Conservation (phyloP, 2,329 filamentous ascomycete species). For the Emergomyces pasteurianus region DNA sequence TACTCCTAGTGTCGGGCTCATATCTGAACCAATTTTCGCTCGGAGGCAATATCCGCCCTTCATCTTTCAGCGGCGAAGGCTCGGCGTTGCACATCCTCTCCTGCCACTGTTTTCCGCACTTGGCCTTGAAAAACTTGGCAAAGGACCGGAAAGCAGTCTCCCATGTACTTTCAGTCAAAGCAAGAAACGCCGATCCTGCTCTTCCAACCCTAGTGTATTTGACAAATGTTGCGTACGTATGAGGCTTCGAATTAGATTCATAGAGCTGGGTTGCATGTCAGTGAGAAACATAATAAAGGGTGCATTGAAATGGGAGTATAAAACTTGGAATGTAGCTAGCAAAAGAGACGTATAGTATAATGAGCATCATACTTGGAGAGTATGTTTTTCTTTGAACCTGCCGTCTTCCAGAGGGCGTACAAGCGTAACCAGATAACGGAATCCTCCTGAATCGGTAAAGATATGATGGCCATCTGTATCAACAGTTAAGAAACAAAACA, state of each 20-base stretch:
- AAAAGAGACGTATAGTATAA: constrained; percentile 1
- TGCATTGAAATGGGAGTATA: constrained; percentile 2
- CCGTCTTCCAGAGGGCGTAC: constrained; percentile 39
- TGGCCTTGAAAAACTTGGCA: constrained; percentile 44
- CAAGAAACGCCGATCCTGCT: constrained; percentile 22
- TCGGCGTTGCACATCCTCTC: constrained; percentile 21
- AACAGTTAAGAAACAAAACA: background rate
- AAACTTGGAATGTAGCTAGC: background rate
- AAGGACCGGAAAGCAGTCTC: constrained; percentile 41
- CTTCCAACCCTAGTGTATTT: constrained; percentile 30
- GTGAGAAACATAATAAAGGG: constrained; percentile 8
- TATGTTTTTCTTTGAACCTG: constrained; percentile 46
- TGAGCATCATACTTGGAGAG: constrained; percentile 40
- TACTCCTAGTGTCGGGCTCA: constrained; percentile 12
- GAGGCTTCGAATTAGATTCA: constrained; percentile 49
- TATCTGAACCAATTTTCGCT: constrained; percentile 24
- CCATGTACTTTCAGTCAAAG: constrained; percentile 20
- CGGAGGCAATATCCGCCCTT: constrained; percentile 14
- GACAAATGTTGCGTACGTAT: constrained; percentile 49
- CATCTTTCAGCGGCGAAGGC: constrained; percentile 14
- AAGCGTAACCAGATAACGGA: constrained; percentile 53
- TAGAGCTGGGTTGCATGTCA: constrained; percentile 45
- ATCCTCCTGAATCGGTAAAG: constrained; percentile 51
- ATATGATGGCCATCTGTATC: constrained; percentile 48
- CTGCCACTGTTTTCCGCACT: constrained; percentile 50